phyloP scores from a whole-genome alignment of 2,329 filamentous ascomycete genomes.

The Chalaropsis ovoidea region DNA sequence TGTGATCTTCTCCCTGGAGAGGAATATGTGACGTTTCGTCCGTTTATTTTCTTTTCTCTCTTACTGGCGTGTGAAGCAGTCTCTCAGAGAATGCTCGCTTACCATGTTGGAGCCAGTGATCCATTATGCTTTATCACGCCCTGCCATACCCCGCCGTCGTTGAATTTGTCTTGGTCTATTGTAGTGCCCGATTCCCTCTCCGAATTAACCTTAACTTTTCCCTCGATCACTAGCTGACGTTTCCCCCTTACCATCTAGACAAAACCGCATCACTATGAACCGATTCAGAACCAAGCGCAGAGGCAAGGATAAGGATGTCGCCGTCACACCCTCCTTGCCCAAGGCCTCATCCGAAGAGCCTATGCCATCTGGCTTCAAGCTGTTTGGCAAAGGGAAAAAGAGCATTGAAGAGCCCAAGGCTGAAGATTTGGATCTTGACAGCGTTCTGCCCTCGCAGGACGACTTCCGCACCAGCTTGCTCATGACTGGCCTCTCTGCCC shows the following conservation, averaged over 20 bases:
- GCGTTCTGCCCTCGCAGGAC: conserved; percentile 68
- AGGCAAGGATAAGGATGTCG: conserved; percentile 51
- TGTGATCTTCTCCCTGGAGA: background rate
- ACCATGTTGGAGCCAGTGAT: background rate
- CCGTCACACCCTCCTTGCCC: conserved; percentile 29
- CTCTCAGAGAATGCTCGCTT: background rate
- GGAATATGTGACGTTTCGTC: background rate
- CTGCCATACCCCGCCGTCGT: background rate
- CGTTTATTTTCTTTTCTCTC: too few relatives aligned
- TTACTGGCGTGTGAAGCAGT: background rate
- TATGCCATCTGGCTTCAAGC: conserved; percentile 34
- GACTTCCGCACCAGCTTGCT: conserved; percentile 92
- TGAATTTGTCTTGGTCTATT: too few relatives aligned
- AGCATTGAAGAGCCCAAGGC: conserved; percentile 47
- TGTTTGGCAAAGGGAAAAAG: conserved; percentile 49
- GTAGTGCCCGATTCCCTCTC: background rate
- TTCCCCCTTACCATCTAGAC: conserved; percentile 6
- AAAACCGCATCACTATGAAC: conserved; percentile 49
- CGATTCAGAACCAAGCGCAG: conserved; percentile 66
- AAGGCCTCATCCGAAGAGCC: conserved; percentile 46
- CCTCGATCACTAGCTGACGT: background rate
- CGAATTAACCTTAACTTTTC: background rate
- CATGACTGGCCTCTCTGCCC: conserved; percentile 87
- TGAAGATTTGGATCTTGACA: conserved; percentile 57
- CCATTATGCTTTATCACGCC: background rate